These are phyloP conservation scores for Santalum album DNA, from an alignment of 164 flowering plant genomes.

Conservation along the genomic window DNA sequence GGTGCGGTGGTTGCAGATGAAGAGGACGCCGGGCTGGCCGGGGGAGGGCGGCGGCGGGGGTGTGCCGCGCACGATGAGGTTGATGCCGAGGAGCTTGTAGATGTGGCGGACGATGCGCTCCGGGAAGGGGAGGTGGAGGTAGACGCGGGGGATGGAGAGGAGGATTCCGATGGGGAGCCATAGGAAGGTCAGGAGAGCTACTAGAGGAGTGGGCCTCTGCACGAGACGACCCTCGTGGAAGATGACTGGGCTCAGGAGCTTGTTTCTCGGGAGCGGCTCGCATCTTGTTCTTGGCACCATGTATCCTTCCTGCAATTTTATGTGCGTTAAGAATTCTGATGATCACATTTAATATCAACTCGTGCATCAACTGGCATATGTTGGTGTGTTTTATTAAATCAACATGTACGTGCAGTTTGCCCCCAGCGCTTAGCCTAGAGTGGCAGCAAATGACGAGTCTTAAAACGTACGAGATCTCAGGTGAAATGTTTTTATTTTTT, in stretches of 20 bases:
- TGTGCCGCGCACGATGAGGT: conserved; percentile 49
- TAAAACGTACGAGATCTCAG: no score
- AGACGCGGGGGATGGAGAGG: conserved; percentile 52
- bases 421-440: no score
- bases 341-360: no score
- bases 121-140: conserved; percentile 52
- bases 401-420: no score
- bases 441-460: no score
- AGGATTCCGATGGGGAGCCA: conserved; percentile 72
- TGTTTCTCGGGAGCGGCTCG: conserved; percentile 52
- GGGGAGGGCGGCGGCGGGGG: conserved; percentile 65
- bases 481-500: no score
- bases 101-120: conserved; percentile 39
- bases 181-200: conserved; percentile 51
- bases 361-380: no score
- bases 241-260: conserved; percentile 55
- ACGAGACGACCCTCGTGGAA: conserved; percentile 83
- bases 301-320: conserved; percentile 75
- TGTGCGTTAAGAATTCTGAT: no score
- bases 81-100: conserved; percentile 56
- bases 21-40: conserved; percentile 45
- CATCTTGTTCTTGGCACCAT: conserved; percentile 56
- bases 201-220: conserved; percentile 63
- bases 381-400: no score
- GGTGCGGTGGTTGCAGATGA: conserved; percentile 47